Evolutionary conservation across 1,284 basidiomycete genomes (phyloP).

Genomic region (Sporisorium exsertum): DNA sequence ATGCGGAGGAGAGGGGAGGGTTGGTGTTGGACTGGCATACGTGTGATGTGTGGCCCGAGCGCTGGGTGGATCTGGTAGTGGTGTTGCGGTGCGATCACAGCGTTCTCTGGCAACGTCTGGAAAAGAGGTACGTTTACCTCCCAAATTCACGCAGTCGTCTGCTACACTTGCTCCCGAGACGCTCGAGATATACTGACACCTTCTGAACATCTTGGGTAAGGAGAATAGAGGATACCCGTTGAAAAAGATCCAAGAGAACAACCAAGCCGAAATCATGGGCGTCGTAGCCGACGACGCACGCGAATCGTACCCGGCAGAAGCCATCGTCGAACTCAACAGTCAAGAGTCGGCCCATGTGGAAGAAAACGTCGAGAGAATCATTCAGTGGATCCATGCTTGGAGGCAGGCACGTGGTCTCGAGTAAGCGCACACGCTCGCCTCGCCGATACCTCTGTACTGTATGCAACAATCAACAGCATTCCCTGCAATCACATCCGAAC

Average conservation of each 20-base stretch:
- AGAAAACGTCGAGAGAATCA: conserved; percentile 84
- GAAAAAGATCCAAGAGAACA: conserved; percentile 97
- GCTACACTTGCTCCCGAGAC: not conserved
- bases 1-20: conserved; percentile 72
- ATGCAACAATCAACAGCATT: too few relatives aligned
- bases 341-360: conserved; percentile 85
- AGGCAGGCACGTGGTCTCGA: conserved; percentile 72
- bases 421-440: conserved; percentile 1
- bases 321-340: conserved; percentile 86
- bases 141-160: not conserved
- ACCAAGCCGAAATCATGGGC: conserved; percentile 98
- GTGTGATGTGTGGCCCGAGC: conserved; percentile 91
- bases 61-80: conserved; percentile 97
- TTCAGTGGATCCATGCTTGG: conserved; percentile 88
- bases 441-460: not conserved
- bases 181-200: not conserved
- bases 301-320: conserved; percentile 83
- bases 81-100: conserved; percentile 91
- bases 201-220: not conserved
- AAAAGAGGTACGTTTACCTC: conserved; percentile 78
- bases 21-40: conserved; percentile 98
- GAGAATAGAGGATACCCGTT: conserved; percentile 80
- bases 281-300: conserved; percentile 89
- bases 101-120: conserved; percentile 90
- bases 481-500: too few relatives aligned